Conservation (phyloP, 2,329 filamentous ascomycete species). For the Myrmaecium sp. region DNA sequence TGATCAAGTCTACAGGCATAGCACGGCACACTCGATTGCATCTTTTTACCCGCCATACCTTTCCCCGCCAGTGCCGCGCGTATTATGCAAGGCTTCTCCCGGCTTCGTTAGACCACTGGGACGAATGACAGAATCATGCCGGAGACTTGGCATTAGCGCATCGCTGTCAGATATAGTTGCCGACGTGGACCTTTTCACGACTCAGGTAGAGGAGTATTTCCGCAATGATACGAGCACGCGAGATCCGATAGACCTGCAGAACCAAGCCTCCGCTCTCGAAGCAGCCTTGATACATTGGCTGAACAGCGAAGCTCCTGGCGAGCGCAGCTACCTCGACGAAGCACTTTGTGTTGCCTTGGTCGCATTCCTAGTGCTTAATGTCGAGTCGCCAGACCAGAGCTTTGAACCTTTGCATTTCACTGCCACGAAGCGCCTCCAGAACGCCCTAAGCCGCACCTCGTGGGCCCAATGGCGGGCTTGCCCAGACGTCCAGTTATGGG, state of each 20-base stretch:
- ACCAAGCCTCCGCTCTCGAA: slow-evolving; percentile 18
- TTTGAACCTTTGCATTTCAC: slow-evolving; percentile 14
- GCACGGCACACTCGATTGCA: slow-evolving; percentile 20
- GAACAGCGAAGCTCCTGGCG: slow-evolving; percentile 10
- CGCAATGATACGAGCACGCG: slow-evolving; percentile 12
- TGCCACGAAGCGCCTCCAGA: slow-evolving; percentile 17
- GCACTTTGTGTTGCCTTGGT: slow-evolving; percentile 19
- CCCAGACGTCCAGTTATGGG: slow-evolving; percentile 20
- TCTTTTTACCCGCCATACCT: slow-evolving; percentile 17
- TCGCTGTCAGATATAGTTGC: slow-evolving; percentile 14
- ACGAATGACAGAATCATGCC: background rate
- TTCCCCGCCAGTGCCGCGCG: slow-evolving; percentile 6
- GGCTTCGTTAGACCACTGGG: background rate
- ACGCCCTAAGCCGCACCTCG: slow-evolving; percentile 17
- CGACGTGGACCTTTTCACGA: slow-evolving; percentile 14
- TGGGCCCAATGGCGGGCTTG: slow-evolving; percentile 14
- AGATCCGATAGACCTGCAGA: slow-evolving; percentile 20
- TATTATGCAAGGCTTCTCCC: background rate
- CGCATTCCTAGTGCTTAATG: slow-evolving; percentile 18
- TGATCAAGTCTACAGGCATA: slow-evolving; percentile 20
- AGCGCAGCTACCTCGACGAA: slow-evolving; percentile 12
- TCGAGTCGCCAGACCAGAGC: slow-evolving; percentile 14
- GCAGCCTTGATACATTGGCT: slow-evolving; percentile 17
- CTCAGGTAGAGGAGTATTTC: slow-evolving; percentile 19
- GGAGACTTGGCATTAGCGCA: slow-evolving; percentile 5